These are phyloP conservation scores for Nannizziopsis barbatae DNA, from an alignment of 2,329 filamentous ascomycete genomes.

Conservation along the genomic window DNA sequence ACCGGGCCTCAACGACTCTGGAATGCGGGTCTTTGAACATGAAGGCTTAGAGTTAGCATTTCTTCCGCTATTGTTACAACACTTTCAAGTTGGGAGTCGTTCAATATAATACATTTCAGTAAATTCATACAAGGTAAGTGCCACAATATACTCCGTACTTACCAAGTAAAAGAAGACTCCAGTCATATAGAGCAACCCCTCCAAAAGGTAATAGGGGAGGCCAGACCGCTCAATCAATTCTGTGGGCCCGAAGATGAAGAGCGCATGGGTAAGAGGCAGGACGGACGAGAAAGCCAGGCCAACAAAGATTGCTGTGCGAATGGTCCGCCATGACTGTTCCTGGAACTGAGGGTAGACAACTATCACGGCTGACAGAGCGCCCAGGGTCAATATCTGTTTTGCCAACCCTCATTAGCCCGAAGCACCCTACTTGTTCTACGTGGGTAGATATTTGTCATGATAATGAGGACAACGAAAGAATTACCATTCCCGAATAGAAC, in stretches of 20 bases:
- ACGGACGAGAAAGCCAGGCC: slow-evolving; percentile 18
- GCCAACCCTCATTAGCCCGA: neutral
- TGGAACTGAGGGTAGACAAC: slow-evolving; percentile 27
- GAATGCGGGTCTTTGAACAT: slow-evolving; percentile 31
- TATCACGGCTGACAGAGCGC: slow-evolving; percentile 20
- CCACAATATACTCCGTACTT: slow-evolving; percentile 14
- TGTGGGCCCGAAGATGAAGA: slow-evolving; percentile 17
- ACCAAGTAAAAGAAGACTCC: slow-evolving; percentile 20
- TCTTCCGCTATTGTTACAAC: neutral
- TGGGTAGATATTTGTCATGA: neutral
- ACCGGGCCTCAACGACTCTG: slow-evolving; percentile 35
- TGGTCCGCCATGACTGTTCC: slow-evolving; percentile 16
- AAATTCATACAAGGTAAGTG: neutral
- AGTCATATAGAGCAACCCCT: slow-evolving; percentile 18
- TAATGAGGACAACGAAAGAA: slow-evolving; percentile 21
- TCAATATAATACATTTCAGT: no score
- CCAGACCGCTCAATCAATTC: slow-evolving; percentile 20
- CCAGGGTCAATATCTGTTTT: slow-evolving; percentile 16
- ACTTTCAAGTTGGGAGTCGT: neutral
- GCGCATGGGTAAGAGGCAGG: slow-evolving; percentile 20
- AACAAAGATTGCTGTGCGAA: slow-evolving; percentile 19
- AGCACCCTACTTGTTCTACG: no score
- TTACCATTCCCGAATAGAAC: slow-evolving; percentile 25
- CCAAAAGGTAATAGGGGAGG: slow-evolving; percentile 22
- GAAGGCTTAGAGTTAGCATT: neutral